Base-by-base conservation (phyloP, 495 filamentous ascomycete genomes). In the Recurvomyces mirabilis region DNA sequence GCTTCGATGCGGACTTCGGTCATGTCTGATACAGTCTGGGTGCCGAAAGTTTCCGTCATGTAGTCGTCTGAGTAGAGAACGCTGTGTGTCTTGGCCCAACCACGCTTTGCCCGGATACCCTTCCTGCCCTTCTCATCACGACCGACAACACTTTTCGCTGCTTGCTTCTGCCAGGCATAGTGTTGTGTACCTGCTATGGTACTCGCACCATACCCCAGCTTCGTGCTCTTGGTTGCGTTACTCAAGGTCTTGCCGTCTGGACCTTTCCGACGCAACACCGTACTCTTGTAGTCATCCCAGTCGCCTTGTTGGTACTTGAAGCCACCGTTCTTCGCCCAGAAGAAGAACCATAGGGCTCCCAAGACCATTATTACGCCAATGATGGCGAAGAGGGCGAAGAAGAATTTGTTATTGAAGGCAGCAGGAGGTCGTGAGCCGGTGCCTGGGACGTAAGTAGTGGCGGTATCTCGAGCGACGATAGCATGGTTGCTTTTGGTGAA, bases 261-360 rank as follows among this genome's bases (percentile, higher is more conserved):
- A 0, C 87, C 87, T 61, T 85, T 88, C 41, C 89, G 81, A 23
- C 91, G 79, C n/a, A 96, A 66, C 10, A 98, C 93, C 0, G 93
- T 95, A 3, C 82, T 82, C 60, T 95, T 95, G 75, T 98, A 98
- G 52, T 98, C 91, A 1, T 94, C 88, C 91, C 91, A 98, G 63
- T 98, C 91, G 37, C 75, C 69, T 44, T 86, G 66, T 14, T 71
- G 72, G 71, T 83, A 98, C 45, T 79, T 64, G 66, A 95, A 95
- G 2, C 91, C 93, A 53, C 89, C 93, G 58, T 95, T 91, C 65
- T 82, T 87, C 41, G 87, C 87, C 82, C 82, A 93, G 74, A 96
- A 93, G 72, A 96, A 98, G 68, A 96, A 94, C 91, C 91, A 98
- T 49, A 95, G 83, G 17, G 65, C 70, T 0, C 71, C 75, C 17